A percentile compares a stretch with the other conserved stretches of the same genome.
Conservation (phyloP, 192 early-diverging fungal genomes). For the Umbelopsis vinacea region DNA sequence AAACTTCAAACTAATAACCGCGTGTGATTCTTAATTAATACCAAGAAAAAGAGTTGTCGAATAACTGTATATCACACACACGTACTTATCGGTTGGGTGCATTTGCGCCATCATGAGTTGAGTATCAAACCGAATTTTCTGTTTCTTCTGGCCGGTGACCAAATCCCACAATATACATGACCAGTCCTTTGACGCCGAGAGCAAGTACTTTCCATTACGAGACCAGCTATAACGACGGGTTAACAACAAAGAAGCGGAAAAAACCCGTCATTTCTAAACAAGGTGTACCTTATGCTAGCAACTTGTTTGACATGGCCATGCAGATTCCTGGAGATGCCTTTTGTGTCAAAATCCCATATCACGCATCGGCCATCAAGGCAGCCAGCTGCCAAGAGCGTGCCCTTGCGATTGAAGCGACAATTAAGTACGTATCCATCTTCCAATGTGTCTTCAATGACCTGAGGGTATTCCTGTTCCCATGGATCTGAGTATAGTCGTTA, state of each 20-base stretch:
- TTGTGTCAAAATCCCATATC: slow-evolving; percentile 91
- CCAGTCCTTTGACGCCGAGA: slow-evolving; percentile 82
- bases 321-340: slow-evolving; percentile 71
- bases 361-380: slow-evolving; percentile 77
- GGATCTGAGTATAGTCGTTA: slow-evolving; percentile 55
- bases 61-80: slow-evolving; percentile 28
- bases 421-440: slow-evolving; percentile 69
- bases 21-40: slow-evolving; percentile 47
- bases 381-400: slow-evolving; percentile 83
- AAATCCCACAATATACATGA: slow-evolving; percentile 92
- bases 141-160: slow-evolving; percentile 50
- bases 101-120: slow-evolving; percentile 73
- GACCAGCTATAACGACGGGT: slow-evolving; percentile 72
- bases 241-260: neutral
- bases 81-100: slow-evolving; percentile 79
- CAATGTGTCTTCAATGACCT: slow-evolving; percentile 75
- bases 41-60: slow-evolving; percentile 37
- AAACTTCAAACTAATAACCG: slow-evolving; percentile 47
- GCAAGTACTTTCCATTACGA: slow-evolving; percentile 72
- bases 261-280: neutral
- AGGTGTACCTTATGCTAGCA: slow-evolving; percentile 72
- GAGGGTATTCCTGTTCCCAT: slow-evolving; percentile 82
- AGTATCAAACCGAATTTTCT: slow-evolving; percentile 70
- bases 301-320: slow-evolving; percentile 77
- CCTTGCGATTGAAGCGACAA: slow-evolving; percentile 79